Conservation (phyloP, 73 alveolate species). For the Durusdinium trenchii region DNA sequence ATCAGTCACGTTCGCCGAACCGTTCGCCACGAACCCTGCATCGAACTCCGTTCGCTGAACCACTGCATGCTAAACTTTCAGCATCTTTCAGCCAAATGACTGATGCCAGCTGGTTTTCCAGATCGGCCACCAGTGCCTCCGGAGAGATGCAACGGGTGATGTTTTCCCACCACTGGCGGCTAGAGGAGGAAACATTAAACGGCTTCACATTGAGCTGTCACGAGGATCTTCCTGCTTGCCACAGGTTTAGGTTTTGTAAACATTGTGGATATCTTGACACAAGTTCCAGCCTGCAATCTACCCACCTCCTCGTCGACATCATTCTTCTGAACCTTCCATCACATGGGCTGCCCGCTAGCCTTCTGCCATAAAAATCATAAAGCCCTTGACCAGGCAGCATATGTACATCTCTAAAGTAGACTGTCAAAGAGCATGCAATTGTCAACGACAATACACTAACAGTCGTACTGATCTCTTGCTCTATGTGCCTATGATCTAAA, state of each 20-base stretch:
- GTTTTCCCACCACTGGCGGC: background rate
- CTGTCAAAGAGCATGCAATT: too few relatives aligned
- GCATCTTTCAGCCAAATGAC: background rate
- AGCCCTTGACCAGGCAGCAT: too few relatives aligned
- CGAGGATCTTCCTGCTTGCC: background rate
- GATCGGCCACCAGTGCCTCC: constrained; percentile 32
- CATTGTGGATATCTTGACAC: background rate
- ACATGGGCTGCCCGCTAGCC: background rate
- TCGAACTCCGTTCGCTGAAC: too few relatives aligned
- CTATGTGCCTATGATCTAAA: too few relatives aligned
- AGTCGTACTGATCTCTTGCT: too few relatives aligned
- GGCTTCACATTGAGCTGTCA: background rate
- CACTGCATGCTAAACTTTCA: too few relatives aligned
- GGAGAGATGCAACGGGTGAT: background rate
- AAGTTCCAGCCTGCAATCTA: constrained; percentile 42
- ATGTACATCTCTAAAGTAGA: too few relatives aligned
- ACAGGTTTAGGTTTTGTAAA: background rate
- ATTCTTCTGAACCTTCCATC: constrained; percentile 64
- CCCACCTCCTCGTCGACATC: constrained; percentile 91
- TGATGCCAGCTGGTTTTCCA: constrained; percentile 39
- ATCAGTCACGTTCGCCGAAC: too few relatives aligned
- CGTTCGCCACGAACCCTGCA: too few relatives aligned
- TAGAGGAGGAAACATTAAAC: background rate
- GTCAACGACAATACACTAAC: too few relatives aligned
- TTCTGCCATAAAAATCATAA: too few relatives aligned